phyloP scores from a whole-genome alignment of 495 filamentous ascomycete genomes.

The Penicillium subrubescens region DNA sequence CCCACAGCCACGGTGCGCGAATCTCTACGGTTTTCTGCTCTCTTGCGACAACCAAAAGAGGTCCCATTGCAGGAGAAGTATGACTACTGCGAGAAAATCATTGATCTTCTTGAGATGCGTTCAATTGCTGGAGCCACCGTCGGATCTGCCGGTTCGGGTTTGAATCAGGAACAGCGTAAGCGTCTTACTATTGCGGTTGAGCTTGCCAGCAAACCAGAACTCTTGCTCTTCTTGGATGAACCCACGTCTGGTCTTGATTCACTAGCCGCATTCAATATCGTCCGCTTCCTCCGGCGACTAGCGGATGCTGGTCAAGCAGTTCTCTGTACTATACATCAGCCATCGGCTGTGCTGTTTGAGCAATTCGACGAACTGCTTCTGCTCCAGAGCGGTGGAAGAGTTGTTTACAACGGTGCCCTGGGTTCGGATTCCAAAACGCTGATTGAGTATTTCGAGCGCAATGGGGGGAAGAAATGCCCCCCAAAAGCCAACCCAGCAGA shows the following conservation, averaged over 20 bases:
- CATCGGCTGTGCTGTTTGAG: slow-evolving; percentile 70
- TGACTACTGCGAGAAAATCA: slow-evolving; percentile 62
- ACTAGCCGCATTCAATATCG: slow-evolving; percentile 65
- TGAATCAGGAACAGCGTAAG: slow-evolving; percentile 66
- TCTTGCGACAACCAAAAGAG: slow-evolving; percentile 59
- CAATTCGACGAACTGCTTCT: slow-evolving; percentile 73
- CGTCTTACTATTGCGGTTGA: slow-evolving; percentile 70
- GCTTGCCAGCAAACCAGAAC: slow-evolving; percentile 64
- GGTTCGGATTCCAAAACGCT: slow-evolving; percentile 55
- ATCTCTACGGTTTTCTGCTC: slow-evolving; percentile 60
- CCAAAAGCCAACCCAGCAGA: slow-evolving; percentile 64
- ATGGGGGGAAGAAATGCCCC: slow-evolving; percentile 61
- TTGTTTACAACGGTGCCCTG: slow-evolving; percentile 70
- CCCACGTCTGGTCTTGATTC: slow-evolving; percentile 76
- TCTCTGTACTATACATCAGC: slow-evolving; percentile 81
- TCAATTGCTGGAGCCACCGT: slow-evolving; percentile 58
- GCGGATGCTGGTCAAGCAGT: slow-evolving; percentile 72
- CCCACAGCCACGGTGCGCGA: slow-evolving; percentile 63
- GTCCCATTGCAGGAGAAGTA: slow-evolving; percentile 61
- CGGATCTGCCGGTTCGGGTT: slow-evolving; percentile 52
- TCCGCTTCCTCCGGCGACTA: slow-evolving; percentile 65
- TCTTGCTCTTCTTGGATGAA: slow-evolving; percentile 76
- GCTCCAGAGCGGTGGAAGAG: slow-evolving; percentile 68
- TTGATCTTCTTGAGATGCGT: slow-evolving; percentile 62
- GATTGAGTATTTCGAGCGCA: slow-evolving; percentile 65